These are phyloP conservation scores for Diospyros kaki DNA, from an alignment of 148 eudicot species.

Conservation along the genomic window DNA sequence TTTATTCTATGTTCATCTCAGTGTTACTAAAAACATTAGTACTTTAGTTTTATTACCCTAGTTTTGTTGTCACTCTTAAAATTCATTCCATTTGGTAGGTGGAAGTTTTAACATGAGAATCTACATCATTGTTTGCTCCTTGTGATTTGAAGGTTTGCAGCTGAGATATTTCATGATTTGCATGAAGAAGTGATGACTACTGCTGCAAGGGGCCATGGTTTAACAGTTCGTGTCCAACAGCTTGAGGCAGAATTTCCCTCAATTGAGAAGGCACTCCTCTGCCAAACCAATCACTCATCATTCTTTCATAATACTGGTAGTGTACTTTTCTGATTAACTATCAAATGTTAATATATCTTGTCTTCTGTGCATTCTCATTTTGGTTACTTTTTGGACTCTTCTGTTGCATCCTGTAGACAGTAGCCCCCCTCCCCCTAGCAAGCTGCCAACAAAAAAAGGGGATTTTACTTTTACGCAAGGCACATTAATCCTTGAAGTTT, in stretches of 20 bases:
- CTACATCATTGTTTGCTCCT: conserved; percentile 12
- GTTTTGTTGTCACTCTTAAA: neutral
- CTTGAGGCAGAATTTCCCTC: conserved; percentile 78
- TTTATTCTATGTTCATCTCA: too few species aligned
- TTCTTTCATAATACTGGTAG: conserved; percentile 66
- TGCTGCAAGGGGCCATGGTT: conserved; percentile 81
- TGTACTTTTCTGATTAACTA: neutral
- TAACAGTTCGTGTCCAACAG: conserved; percentile 82
- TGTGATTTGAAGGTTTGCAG: conserved; percentile 78
- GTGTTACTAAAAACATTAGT: too few species aligned
- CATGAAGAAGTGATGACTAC: conserved; percentile 92
- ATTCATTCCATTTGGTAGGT: neutral
- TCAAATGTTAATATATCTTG: neutral
- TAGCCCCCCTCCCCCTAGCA: neutral
- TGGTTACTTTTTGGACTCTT: conserved; percentile 6
- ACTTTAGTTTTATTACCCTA: neutral
- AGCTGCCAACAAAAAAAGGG: too few species aligned
- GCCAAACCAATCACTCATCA: conserved; percentile 76
- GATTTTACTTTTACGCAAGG: neutral
- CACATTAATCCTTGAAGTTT: neutral
- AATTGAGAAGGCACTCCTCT: conserved; percentile 74
- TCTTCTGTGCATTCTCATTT: conserved; percentile 4
- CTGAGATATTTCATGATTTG: conserved; percentile 91
- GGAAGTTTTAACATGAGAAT: neutral
- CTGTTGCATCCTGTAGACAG: conserved; percentile 3